These are phyloP conservation scores for Chlorophyllum brunneum DNA, from an alignment of 768 basidiomycete genomes.

Conservation along the genomic window DNA sequence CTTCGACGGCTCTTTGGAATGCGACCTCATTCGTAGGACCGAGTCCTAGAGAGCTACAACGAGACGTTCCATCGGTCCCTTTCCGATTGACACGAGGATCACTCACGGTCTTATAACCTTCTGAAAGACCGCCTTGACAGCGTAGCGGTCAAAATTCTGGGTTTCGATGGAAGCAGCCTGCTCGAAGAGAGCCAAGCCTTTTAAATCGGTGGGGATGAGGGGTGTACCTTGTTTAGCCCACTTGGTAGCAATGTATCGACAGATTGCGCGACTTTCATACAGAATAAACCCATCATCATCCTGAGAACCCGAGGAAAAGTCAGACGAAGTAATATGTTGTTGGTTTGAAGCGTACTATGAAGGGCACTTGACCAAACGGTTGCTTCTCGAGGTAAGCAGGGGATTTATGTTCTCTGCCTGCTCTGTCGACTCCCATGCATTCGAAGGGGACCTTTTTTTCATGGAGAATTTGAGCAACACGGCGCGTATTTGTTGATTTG, in stretches of 20 bases:
- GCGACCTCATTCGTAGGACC: slow-evolving; percentile 19
- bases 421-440: slow-evolving; percentile 39
- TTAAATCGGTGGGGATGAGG: slow-evolving; percentile 47
- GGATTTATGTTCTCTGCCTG: slow-evolving; percentile 43
- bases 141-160: slow-evolving; percentile 45
- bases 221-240: slow-evolving; percentile 45
- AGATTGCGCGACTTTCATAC: slow-evolving; percentile 61
- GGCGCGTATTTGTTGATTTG: slow-evolving; percentile 40
- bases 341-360: slow-evolving; percentile 37
- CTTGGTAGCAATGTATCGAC: slow-evolving; percentile 54
- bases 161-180: slow-evolving; percentile 50
- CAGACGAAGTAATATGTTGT: slow-evolving; percentile 19
- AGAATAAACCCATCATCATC: slow-evolving; percentile 59
- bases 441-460: slow-evolving; percentile 59
- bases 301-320: slow-evolving; percentile 19
- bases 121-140: slow-evolving; percentile 38
- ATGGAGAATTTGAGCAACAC: slow-evolving; percentile 46
- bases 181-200: slow-evolving; percentile 39
- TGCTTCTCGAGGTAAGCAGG: slow-evolving; percentile 43
- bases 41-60: slow-evolving; percentile 4
- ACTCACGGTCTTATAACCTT: slow-evolving; percentile 49
- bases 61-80: not conserved
- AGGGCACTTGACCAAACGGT: slow-evolving; percentile 64
- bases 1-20: slow-evolving; percentile 23
- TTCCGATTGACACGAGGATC: not conserved